Conservation (phyloP, 2,329 filamentous ascomycete species). For the Penicillium janthinellum region DNA sequence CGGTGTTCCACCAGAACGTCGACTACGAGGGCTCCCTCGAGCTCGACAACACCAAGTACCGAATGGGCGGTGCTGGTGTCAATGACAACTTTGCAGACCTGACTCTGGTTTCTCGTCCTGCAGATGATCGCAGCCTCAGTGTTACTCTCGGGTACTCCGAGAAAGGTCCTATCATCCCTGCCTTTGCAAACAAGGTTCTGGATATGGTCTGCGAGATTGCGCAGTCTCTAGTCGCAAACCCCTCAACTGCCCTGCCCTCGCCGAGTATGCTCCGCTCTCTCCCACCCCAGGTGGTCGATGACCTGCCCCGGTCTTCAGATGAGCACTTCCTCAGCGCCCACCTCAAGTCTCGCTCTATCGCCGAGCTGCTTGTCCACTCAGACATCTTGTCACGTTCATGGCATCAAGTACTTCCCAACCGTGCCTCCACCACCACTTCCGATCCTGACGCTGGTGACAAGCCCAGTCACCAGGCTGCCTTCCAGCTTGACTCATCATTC, state of each 20-base stretch:
- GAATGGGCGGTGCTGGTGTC: conserved; percentile 42
- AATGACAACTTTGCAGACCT: conserved; percentile 46
- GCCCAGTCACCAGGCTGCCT: conserved; percentile 21
- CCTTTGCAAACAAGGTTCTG: conserved; percentile 40
- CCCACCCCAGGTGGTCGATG: conserved; percentile 33
- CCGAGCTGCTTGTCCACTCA: conserved; percentile 43
- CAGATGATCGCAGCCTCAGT: conserved; percentile 35
- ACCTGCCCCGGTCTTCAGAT: conserved; percentile 30
- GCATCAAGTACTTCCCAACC: conserved; percentile 40
- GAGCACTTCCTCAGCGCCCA: conserved; percentile 39
- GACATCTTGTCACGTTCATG: conserved; percentile 44
- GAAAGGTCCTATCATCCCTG: conserved; percentile 36
- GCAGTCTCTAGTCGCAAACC: conserved; percentile 39
- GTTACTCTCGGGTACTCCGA: conserved; percentile 43
- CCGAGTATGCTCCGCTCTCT: conserved; percentile 36
- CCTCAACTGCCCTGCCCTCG: conserved; percentile 37
- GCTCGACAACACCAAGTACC: conserved; percentile 43
- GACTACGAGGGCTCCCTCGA: conserved; percentile 40
- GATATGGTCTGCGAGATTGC: conserved; percentile 45
- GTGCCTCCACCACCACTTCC: not conserved
- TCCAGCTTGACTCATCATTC: conserved; percentile 46
- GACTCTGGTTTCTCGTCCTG: conserved; percentile 42
- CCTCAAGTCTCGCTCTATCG: conserved; percentile 40
- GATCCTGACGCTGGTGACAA: conserved; percentile 25
- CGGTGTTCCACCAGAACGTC: conserved; percentile 44